phyloP scores from a whole-genome alignment of 192 early-diverging fungal species.

The Coemansia sp. region DNA sequence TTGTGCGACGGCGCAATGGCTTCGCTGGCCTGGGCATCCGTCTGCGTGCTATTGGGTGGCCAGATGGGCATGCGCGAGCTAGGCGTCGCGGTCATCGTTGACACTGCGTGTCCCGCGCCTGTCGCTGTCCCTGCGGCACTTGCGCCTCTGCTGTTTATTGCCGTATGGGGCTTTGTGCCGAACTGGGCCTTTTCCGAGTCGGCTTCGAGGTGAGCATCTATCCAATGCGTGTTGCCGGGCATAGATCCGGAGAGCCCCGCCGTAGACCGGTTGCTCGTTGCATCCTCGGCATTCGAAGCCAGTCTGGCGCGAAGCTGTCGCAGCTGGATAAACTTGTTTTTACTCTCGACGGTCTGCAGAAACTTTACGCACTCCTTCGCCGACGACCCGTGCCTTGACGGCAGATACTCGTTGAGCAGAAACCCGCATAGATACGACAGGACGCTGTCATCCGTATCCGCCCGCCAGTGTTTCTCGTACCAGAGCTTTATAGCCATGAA shows the following conservation, averaged over 20 bases:
- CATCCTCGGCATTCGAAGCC: background rate
- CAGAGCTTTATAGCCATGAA: slow-evolving; percentile 78
- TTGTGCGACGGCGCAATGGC: background rate
- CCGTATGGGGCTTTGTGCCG: too few species aligned
- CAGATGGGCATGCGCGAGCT: background rate
- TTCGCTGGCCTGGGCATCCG: background rate
- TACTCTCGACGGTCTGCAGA: slow-evolving; percentile 19
- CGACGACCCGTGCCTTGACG: slow-evolving; percentile 13
- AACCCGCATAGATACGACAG: slow-evolving; percentile 37
- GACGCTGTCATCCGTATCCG: slow-evolving; percentile 47
- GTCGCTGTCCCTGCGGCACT: too few species aligned
- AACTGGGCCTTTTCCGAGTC: too few species aligned
- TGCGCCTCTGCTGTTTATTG: too few species aligned
- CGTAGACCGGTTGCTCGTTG: background rate
- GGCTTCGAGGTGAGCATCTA: too few species aligned
- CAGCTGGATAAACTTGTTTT: slow-evolving; percentile 15
- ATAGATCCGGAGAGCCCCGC: too few species aligned
- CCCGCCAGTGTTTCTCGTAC: slow-evolving; percentile 71
- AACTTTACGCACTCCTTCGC: slow-evolving; percentile 38
- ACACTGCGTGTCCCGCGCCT: background rate
- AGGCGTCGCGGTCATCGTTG: background rate
- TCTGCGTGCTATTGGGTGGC: background rate
- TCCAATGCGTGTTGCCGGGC: too few species aligned
- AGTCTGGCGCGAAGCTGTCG: background rate
- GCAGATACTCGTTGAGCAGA: slow-evolving; percentile 33